A percentile compares a stretch with the other conserved stretches of the same genome.
Evolutionary conservation across 306 rosid genomes (phyloP).

Genomic region (Glycyrrhiza uralensis): DNA sequence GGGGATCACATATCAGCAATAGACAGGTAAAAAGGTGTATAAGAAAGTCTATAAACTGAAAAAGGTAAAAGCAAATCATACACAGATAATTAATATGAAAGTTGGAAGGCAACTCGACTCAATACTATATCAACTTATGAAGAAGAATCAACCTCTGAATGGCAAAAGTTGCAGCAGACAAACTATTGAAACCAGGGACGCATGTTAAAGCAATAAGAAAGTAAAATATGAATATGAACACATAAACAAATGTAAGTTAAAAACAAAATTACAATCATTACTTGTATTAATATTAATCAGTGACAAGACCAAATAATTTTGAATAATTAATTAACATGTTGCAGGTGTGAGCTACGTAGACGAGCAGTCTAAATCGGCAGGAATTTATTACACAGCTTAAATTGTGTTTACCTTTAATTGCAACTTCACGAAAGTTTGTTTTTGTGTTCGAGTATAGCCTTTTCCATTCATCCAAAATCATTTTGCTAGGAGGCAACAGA

Average conservation of each 20-base stretch:
- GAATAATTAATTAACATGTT: not conserved
- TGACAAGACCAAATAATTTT: not conserved
- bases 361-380: not conserved
- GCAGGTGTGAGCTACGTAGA: not conserved
- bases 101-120: not conserved
- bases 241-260: not conserved
- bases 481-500: constrained; percentile 39
- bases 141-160: not conserved
- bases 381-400: not conserved
- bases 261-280: not conserved
- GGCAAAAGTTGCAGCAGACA: not conserved
- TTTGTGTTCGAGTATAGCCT: constrained; percentile 51
- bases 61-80: too few relatives aligned
- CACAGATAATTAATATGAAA: not conserved
- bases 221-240: not conserved
- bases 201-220: not conserved
- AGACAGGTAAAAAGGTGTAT: too few relatives aligned
- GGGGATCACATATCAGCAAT: too few relatives aligned
- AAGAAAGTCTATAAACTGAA: too few relatives aligned
- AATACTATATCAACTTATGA: not conserved
- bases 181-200: not conserved
- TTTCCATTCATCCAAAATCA: constrained; percentile 86
- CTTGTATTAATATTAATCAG: not conserved
- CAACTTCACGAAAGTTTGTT: constrained; percentile 54
- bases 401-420: not conserved